phyloP scores from a whole-genome alignment of 176 grass and related monocot species.

The Triticum turgidum region DNA sequence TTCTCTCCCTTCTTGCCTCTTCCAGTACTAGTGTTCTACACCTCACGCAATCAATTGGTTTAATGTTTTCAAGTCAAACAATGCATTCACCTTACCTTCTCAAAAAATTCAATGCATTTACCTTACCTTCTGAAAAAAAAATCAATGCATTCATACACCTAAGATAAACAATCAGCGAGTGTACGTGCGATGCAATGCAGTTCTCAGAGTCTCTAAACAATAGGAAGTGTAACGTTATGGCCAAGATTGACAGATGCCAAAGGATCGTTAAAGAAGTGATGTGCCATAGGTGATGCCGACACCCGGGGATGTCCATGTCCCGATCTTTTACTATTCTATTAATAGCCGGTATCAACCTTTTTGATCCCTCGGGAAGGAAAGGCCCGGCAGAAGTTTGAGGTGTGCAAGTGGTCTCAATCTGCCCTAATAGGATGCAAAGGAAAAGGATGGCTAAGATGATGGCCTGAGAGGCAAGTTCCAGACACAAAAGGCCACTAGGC shows the following conservation, averaged over 20 bases:
- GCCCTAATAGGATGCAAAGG: conserved; percentile 48
- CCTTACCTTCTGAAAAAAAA: background rate
- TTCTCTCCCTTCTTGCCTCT: conserved; percentile 4
- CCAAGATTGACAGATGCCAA: conserved; percentile 16
- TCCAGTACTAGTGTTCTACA: conserved; percentile 5
- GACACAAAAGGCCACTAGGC: conserved; percentile 38
- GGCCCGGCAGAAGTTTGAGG: conserved; percentile 36
- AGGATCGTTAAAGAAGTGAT: background rate
- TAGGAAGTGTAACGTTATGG: background rate
- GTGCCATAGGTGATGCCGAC: conserved; percentile 36
- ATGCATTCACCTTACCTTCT: background rate
- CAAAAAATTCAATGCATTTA: conserved; percentile 1
- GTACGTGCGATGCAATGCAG: conserved; percentile 23
- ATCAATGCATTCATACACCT: conserved; percentile 27
- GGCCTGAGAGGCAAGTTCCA: conserved; percentile 35
- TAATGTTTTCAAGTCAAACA: conserved; percentile 18
- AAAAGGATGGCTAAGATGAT: conserved; percentile 33
- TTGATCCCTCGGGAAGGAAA: conserved; percentile 63
- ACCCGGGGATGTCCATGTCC: conserved; percentile 74
- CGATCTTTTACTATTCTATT: conserved; percentile 46
- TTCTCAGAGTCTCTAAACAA: conserved; percentile 15
- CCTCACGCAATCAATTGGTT: conserved; percentile 5
- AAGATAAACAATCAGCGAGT: background rate
- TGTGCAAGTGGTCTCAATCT: conserved; percentile 40
- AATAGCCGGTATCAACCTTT: conserved; percentile 53